phyloP scores from a whole-genome alignment of 2,329 filamentous ascomycete genomes.

The Fusarium sp. region DNA sequence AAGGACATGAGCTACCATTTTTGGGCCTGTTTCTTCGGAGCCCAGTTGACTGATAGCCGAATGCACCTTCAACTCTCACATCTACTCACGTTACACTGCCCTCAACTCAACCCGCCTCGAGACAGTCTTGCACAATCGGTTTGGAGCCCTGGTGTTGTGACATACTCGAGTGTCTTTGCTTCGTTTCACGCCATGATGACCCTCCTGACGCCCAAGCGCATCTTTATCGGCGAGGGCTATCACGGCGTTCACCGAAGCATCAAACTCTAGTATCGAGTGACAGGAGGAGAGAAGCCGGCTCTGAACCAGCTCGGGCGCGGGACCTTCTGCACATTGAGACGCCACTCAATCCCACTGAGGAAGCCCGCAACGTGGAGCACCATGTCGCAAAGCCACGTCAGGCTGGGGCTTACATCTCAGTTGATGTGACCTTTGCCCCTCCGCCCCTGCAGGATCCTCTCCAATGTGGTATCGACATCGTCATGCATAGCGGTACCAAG shows the following conservation, averaged over 20 bases:
- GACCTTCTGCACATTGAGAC: background rate
- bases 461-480: slow-evolving; percentile 79
- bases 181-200: background rate
- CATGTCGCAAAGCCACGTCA: background rate
- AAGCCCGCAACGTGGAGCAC: background rate
- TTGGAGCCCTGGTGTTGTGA: background rate
- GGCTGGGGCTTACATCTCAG: slow-evolving; percentile 76
- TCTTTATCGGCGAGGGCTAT: background rate
- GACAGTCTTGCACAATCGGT: background rate
- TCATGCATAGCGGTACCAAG: slow-evolving; percentile 93
- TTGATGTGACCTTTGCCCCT: slow-evolving; percentile 91
- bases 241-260: background rate
- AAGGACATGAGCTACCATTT: background rate
- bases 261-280: background rate
- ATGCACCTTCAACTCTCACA: background rate
- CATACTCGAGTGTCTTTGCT: background rate
- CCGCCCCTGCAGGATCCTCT: slow-evolving; percentile 90
- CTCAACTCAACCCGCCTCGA: background rate
- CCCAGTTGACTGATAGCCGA: background rate
- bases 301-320: background rate
- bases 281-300: background rate
- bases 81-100: background rate
- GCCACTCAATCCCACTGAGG: background rate
- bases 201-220: background rate
- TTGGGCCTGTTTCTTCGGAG: too few species aligned